A percentile compares a stretch with the other conserved stretches of the same genome.
These are phyloP conservation scores for Leccinellum albellum DNA, from an alignment of 768 basidiomycete species.

Conservation along the genomic window DNA sequence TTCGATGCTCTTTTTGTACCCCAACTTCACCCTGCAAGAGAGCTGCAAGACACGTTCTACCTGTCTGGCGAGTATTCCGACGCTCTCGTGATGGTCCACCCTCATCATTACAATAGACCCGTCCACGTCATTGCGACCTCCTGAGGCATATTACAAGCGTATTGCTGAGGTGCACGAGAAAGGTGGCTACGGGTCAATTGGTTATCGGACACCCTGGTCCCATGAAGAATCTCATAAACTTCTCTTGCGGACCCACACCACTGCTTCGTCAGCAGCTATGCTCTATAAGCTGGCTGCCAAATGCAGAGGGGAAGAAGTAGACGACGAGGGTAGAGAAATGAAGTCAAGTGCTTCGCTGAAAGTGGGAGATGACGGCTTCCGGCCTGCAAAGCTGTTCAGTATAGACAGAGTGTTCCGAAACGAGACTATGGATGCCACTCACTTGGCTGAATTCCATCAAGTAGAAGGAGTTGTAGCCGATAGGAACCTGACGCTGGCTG, in stretches of 20 bases:
- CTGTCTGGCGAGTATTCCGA: conserved; percentile 64
- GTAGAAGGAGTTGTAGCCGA: conserved; percentile 99
- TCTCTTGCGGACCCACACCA: conserved; percentile 94
- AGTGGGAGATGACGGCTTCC: conserved; percentile 64
- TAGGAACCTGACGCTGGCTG: conserved; percentile 84
- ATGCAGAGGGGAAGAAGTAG: conserved; percentile 58
- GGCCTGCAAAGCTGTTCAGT: conserved; percentile 91
- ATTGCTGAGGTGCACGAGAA: conserved; percentile 81
- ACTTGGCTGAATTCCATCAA: conserved; percentile 98
- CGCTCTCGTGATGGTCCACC: neutral
- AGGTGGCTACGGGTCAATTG: conserved; percentile 87
- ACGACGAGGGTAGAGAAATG: conserved; percentile 30
- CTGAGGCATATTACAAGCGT: conserved; percentile 77
- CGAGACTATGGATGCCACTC: conserved; percentile 97
- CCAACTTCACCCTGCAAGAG: conserved; percentile 97
- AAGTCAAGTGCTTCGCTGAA: conserved; percentile 8
- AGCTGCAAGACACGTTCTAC: conserved; percentile 98
- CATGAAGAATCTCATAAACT: conserved; percentile 89
- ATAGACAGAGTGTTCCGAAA: conserved; percentile 99
- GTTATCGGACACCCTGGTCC: conserved; percentile 97
- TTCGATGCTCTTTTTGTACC: conserved; percentile 98
- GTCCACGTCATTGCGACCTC: conserved; percentile 66
- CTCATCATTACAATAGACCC: conserved; percentile 58
- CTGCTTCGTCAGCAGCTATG: conserved; percentile 91
- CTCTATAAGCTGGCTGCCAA: conserved; percentile 88